A percentile compares a stretch with the other conserved stretches of the same genome.
Evolutionary conservation across 371 early-diverging fungal species (phyloP).

Genomic region (Actinomucor elegans): DNA sequence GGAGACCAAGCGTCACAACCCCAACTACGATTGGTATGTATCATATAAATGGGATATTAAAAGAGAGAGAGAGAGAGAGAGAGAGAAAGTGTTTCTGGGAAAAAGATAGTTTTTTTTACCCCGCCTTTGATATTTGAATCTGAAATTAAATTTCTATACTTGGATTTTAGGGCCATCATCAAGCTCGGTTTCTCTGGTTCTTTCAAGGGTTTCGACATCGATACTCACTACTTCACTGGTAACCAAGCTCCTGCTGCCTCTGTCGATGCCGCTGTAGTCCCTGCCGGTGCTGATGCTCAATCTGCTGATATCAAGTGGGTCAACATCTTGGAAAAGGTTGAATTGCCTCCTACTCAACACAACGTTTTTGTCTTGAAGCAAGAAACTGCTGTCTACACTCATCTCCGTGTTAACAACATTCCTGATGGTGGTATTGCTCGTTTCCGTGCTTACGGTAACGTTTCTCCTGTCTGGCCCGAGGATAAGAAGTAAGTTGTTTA

Average conservation of each 20-base stretch:
- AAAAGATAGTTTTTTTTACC: not conserved
- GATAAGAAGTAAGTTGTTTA: conserved; percentile 42
- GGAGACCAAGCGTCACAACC: conserved; percentile 89
- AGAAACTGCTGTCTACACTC: conserved; percentile 60
- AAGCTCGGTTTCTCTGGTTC: conserved; percentile 83
- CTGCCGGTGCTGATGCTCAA: conserved; percentile 39
- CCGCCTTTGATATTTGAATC: not conserved
- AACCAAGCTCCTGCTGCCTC: conserved; percentile 81
- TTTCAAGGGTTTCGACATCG: conserved; percentile 84
- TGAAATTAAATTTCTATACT: too few species aligned
- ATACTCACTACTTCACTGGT: conserved; percentile 87
- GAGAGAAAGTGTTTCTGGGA: not conserved
- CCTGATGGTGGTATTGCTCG: conserved; percentile 94
- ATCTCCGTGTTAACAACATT: conserved; percentile 80
- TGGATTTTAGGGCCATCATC: conserved; percentile 59
- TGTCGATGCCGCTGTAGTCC: conserved; percentile 68
- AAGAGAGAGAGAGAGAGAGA: not conserved
- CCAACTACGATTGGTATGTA: conserved; percentile 73
- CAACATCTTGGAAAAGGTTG: conserved; percentile 71
- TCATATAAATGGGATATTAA: not conserved
- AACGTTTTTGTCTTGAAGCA: conserved; percentile 67
- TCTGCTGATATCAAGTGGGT: conserved; percentile 65
- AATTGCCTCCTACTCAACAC: conserved; percentile 63
- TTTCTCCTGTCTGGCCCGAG: conserved; percentile 67
- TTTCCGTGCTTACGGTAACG: conserved; percentile 84